phyloP scores from a whole-genome alignment of 306 rosid genomes.

The Purshia tridentata region DNA sequence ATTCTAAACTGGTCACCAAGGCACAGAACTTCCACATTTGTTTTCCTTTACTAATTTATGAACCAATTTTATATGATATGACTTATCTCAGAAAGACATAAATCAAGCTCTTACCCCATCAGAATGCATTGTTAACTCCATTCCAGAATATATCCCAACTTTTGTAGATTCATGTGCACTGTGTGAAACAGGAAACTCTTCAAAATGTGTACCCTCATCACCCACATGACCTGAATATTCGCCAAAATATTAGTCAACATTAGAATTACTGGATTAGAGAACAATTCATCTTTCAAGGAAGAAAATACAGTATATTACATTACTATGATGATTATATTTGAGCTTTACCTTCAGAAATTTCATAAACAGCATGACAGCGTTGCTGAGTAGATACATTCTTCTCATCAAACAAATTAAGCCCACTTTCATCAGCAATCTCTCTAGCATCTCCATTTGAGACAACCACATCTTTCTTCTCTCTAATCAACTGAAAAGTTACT shows the following conservation, averaged over 20 bases:
- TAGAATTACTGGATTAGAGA: constrained; percentile 3
- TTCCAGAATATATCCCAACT: constrained; percentile 28
- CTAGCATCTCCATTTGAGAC: constrained; percentile 10
- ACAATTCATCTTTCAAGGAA: neutral
- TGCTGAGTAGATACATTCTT: constrained; percentile 11
- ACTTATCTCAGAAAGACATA: neutral
- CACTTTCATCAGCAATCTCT: constrained; percentile 31
- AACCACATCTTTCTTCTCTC: neutral
- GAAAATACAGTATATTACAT: neutral
- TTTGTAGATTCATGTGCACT: constrained; percentile 28
- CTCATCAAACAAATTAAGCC: constrained; percentile 18
- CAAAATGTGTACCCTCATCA: constrained; percentile 24
- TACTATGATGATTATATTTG: neutral
- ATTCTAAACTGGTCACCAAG: neutral
- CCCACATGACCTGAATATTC: constrained; percentile 28
- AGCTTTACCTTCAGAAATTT: constrained; percentile 34
- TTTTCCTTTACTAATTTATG: neutral
- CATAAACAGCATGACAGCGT: constrained; percentile 16
- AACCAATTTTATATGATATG: constrained; percentile 6
- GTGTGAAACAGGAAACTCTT: constrained; percentile 36
- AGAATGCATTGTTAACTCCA: constrained; percentile 26
- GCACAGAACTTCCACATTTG: neutral
- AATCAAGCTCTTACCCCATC: constrained; percentile 39
- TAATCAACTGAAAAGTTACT: neutral
- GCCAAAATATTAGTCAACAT: constrained; percentile 22